Evolutionary conservation across 345 rosid species (phyloP), one percentile per base, ranked within the genome.

Genomic region (Citropsis articulata): DNA sequence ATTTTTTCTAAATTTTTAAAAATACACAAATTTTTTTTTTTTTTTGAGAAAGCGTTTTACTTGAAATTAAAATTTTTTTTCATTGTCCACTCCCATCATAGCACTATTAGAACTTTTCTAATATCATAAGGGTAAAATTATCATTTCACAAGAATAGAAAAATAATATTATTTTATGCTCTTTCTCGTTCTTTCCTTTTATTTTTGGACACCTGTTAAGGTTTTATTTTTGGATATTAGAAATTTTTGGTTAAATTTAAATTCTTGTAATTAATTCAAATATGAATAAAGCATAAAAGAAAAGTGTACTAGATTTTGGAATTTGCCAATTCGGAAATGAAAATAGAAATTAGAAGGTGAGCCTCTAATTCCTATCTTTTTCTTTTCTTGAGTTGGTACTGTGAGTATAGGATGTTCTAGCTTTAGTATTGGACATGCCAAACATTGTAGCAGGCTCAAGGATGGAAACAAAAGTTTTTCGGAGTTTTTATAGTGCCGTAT

Each of bases 11-110:
- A 4, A 0, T 35, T 35, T 35, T 1, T 0, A 35, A 5, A 35
- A 35, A 33, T 33, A 33, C 0, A 33, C 7, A 33, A 33, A 5
- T 4, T 0, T 4, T 4, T 0, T 33, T 35, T 35, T 35, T 35
- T 35, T 35, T n/a, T n/a, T n/a, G n/a, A n/a, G n/a, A 0, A 1
- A 35, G 1, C 0, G 1, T 0, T 35, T 7, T 0, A 35, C 36
- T 0, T 35, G 1, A 35, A 35, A 0, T 35, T 35, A 0, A 5
- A 0, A 35, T 6, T 31, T 31, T 31, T 31, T 31, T 31, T 31
- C 33, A 31, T 31, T 31, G 33, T 31, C 1, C 3, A 31, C 33
- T 31, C 4, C 33, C 33, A 4, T 31, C 3, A 31, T 31, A 31
- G 4, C 0, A 31, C 4, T 31, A 0, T 31, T 31, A 5, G 1